Evolutionary conservation across 169 alveolate genomes (phyloP), one percentile per base, ranked within the genome.

Genomic region (Plasmodium yoelii): DNA sequence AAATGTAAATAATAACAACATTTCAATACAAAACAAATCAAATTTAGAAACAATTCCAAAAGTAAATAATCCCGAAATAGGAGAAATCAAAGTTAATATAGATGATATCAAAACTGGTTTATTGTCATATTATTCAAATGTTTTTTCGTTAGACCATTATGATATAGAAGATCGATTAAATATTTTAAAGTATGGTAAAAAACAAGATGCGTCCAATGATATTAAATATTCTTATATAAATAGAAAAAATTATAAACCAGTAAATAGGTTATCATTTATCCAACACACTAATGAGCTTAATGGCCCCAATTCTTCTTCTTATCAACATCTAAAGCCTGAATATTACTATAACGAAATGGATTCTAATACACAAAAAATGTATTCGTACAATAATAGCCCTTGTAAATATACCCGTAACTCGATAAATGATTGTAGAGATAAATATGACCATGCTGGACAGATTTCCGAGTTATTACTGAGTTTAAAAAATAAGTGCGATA

Each of bases 51-150:
- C 68, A 18, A 77, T 46, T 24, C 34, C 57, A 65, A 49, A 42
- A n/a, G 18, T 51, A 53, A 46, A 64, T 44, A 55, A 13, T 6
- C 68, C 88, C 10, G 42, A 57, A 51, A 77, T 77, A 63, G 88
- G 88, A 9, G 88, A 77, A 77, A 77, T 77, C n/a, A 77, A 77
- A 77, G 88, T 77, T 8, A 77, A 77, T 57, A 77, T 77, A 47
- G 88, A 77, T 39, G 88, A 77, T 64, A 77, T 77, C 46, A 77
- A 77, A 44, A 77, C 51, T 5, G 73, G 88, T 1, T 55, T 77
- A 51, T 46, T 77, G 71, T 46, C 77, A 1, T 77, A 77, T 69
- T 77, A 77, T 56, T 77, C 88, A 39, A 61, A 77, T 42, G 51
- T 77, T 18, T 77, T 22, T 28, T 77, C 88, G 19, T 49, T 77